Evolutionary conservation across 2,329 filamentous ascomycete genomes (phyloP).

Genomic region (Zasmidium angulare): DNA sequence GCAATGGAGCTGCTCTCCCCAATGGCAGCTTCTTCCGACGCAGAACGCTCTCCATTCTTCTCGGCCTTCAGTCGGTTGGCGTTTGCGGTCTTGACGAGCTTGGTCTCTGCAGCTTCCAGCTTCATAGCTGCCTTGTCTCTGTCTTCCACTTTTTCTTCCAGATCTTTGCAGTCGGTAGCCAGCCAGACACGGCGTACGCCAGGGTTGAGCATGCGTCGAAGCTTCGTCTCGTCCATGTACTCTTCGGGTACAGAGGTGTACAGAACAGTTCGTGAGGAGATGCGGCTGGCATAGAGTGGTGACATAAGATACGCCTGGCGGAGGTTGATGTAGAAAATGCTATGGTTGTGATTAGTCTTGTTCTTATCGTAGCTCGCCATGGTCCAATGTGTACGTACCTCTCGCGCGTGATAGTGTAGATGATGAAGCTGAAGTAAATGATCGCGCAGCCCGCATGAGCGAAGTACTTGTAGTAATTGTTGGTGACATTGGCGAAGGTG

Average conservation of each 20-base stretch:
- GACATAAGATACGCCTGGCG: conserved; percentile 90
- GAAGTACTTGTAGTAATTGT: conserved; percentile 65
- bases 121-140: conserved; percentile 77
- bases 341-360: not conserved
- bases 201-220: conserved; percentile 77
- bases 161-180: conserved; percentile 69
- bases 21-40: conserved; percentile 46
- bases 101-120: conserved; percentile 83
- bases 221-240: conserved; percentile 73
- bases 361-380: not conserved
- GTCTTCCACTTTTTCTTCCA: conserved; percentile 78
- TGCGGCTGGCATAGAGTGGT: conserved; percentile 76
- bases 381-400: conserved; percentile 29
- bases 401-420: conserved; percentile 85
- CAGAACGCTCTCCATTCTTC: conserved; percentile 54
- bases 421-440: conserved; percentile 81
- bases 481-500: conserved; percentile 70
- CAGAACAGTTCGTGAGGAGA: conserved; percentile 87
- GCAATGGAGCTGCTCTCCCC: conserved; percentile 70
- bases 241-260: conserved; percentile 79
- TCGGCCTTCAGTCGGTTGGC: conserved; percentile 65
- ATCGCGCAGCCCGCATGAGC: conserved; percentile 80
- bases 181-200: conserved; percentile 85
- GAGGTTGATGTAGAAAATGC: conserved; percentile 87
- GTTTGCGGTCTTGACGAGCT: conserved; percentile 78